Percentiles rank a stretch among this genome's conserved stretches.
Evolutionary conservation across 352 stramenopile genomes (phyloP).

Genomic region (Phytophthora tubulina): DNA sequence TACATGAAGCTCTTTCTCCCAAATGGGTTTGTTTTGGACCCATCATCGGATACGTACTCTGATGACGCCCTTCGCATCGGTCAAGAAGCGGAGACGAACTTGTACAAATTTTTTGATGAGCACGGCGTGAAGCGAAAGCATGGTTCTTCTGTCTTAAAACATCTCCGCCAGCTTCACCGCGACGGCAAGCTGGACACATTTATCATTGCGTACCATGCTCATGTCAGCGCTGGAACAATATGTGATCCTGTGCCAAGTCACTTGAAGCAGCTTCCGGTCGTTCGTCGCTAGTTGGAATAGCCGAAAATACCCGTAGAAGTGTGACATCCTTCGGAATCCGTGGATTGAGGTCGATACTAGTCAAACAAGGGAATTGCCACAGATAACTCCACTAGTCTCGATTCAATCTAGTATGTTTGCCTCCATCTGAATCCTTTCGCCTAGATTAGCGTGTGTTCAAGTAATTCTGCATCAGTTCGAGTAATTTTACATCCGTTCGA

Average conservation of each 20-base stretch:
- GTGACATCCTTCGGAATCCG: background rate
- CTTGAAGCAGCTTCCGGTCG: background rate
- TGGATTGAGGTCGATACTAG: no score
- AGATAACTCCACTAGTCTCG: no score
- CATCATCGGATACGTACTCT: background rate
- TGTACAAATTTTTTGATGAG: constrained; percentile 8
- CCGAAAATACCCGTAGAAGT: background rate
- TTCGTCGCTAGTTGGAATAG: background rate
- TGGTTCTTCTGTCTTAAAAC: constrained; percentile 14
- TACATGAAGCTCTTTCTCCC: constrained; percentile 26
- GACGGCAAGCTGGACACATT: constrained; percentile 6
- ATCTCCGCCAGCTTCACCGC: background rate
- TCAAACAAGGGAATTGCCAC: no score
- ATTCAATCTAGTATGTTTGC: no score
- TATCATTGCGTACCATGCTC: background rate
- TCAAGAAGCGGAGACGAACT: constrained; percentile 10
- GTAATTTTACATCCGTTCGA: background rate
- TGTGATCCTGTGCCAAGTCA: constrained; percentile 1
- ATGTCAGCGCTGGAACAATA: background rate
- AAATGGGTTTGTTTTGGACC: constrained; percentile 12
- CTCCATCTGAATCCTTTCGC: no score
- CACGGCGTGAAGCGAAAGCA: constrained; percentile 14
- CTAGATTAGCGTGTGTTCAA: background rate
- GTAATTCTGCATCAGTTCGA: background rate
- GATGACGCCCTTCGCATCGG: background rate